phyloP scores from a whole-genome alignment of 2,329 filamentous ascomycete species.

The Xylaria sp. region DNA sequence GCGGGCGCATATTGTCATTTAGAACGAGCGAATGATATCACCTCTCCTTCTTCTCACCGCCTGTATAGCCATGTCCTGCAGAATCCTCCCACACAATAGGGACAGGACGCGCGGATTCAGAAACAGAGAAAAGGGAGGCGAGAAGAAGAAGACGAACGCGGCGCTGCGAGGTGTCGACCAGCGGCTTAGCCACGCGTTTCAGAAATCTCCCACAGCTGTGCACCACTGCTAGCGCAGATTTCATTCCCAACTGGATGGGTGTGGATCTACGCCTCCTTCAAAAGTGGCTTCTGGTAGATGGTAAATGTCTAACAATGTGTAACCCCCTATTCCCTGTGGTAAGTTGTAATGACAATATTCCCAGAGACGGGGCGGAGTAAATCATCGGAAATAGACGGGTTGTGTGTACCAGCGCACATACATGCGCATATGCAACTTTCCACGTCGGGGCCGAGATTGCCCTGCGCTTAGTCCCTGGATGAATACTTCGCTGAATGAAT shows the following conservation, averaged over 20 bases:
- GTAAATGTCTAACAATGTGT: conserved; percentile 4
- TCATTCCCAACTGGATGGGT: neutral
- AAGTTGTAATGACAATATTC: no score
- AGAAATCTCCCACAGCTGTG: neutral
- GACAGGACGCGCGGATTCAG: neutral
- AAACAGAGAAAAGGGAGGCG: neutral
- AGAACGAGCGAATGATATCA: conserved; percentile 3
- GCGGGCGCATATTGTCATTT: neutral
- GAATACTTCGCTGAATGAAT: neutral
- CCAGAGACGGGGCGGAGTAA: no score
- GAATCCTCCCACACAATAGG: neutral
- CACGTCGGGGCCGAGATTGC: neutral
- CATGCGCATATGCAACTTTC: conserved; percentile 2
- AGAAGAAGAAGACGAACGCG: neutral
- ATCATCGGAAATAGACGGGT: neutral
- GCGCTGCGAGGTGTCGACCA: neutral
- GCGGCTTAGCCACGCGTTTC: conserved; percentile 16
- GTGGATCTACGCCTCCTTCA: conserved; percentile 1
- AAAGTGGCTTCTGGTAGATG: neutral
- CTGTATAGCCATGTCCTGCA: neutral
- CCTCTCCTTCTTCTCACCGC: neutral
- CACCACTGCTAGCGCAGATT: neutral
- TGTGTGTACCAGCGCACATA: neutral
- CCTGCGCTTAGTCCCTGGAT: neutral
- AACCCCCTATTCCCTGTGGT: no score